These are phyloP conservation scores for Candida palmyrensis DNA, from an alignment of 805 yeast species.

Conservation along the genomic window DNA sequence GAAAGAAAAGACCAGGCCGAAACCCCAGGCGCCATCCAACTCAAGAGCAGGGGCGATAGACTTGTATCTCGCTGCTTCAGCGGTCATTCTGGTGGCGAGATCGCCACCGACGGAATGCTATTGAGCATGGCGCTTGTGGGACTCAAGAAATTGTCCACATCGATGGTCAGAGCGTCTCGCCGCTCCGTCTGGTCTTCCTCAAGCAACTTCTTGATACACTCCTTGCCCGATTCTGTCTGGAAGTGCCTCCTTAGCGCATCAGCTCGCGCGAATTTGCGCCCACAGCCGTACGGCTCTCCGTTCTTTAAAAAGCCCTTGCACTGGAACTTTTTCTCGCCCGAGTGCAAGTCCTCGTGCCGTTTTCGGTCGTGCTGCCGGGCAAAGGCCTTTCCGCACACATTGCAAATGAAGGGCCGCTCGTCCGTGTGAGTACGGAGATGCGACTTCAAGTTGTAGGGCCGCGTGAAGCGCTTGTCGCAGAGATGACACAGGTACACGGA, in stretches of 20 bases:
- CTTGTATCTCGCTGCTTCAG: no score
- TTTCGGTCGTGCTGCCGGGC: slow-evolving; percentile 44
- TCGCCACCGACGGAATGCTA: slow-evolving; percentile 29
- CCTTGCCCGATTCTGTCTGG: slow-evolving; percentile 43
- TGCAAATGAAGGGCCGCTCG: slow-evolving; percentile 72
- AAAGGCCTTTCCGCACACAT: slow-evolving; percentile 73
- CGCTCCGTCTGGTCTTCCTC: slow-evolving; percentile 37
- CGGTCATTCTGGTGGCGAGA: slow-evolving; percentile 37
- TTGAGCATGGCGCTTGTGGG: slow-evolving; percentile 11
- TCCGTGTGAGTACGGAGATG: slow-evolving; percentile 89
- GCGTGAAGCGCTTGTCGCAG: slow-evolving; percentile 82
- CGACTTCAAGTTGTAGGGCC: slow-evolving; percentile 90
- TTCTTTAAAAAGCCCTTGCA: slow-evolving; percentile 62
- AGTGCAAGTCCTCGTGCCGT: slow-evolving; percentile 52
- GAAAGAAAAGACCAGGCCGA: no score
- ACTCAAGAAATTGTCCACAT: slow-evolving; percentile 9
- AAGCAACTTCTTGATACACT: slow-evolving; percentile 33
- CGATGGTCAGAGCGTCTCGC: slow-evolving; percentile 6
- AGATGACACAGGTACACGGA: slow-evolving; percentile 71
- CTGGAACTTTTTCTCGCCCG: slow-evolving; percentile 70
- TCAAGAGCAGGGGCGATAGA: no score
- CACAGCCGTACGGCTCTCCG: slow-evolving; percentile 47
- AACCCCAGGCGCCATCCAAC: no score
- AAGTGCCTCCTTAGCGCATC: slow-evolving; percentile 42
- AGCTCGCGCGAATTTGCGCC: slow-evolving; percentile 41